Percentiles rank a stretch among this genome's conserved stretches.
Evolutionary conservation across 2,329 filamentous ascomycete species (phyloP).

Genomic region (Curvularia sp.): DNA sequence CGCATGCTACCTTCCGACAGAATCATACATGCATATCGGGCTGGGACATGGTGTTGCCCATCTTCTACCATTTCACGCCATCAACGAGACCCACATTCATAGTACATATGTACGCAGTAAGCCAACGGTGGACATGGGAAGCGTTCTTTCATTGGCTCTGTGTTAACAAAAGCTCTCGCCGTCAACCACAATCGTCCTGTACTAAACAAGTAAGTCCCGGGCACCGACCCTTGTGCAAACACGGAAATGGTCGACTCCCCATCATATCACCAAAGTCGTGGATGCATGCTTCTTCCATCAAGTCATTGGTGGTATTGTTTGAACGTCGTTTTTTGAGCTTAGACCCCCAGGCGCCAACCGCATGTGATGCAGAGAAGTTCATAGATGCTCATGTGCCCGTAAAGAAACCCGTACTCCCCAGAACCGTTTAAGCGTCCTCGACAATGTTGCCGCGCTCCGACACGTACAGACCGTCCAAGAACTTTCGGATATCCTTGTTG

Average conservation of each 20-base stretch:
- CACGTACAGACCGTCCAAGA: constrained; percentile 99
- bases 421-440: constrained; percentile 60
- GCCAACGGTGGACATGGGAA: background rate
- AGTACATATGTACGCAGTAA: background rate
- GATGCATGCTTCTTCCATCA: constrained; percentile 32
- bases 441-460: constrained; percentile 97
- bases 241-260: constrained; percentile 15
- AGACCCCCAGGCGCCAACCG: constrained; percentile 49
- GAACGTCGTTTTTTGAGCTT: constrained; percentile 51
- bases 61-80: too few species aligned
- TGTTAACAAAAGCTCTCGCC: constrained; percentile 8
- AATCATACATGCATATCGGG: background rate
- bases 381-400: constrained; percentile 51
- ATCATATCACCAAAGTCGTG: constrained; percentile 15
- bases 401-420: constrained; percentile 49
- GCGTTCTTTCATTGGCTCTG: constrained; percentile 8
- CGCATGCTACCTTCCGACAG: background rate
- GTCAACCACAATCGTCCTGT: constrained; percentile 8
- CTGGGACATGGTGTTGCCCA: too few species aligned
- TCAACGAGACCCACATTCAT: background rate
- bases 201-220: constrained; percentile 11
- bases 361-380: constrained; percentile 51
- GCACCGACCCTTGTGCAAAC: constrained; percentile 11
- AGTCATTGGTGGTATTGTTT: constrained; percentile 46
- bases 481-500: constrained; percentile 99